Conservation (phyloP, 805 yeast species). For the Sugiyamaella smithiae region DNA sequence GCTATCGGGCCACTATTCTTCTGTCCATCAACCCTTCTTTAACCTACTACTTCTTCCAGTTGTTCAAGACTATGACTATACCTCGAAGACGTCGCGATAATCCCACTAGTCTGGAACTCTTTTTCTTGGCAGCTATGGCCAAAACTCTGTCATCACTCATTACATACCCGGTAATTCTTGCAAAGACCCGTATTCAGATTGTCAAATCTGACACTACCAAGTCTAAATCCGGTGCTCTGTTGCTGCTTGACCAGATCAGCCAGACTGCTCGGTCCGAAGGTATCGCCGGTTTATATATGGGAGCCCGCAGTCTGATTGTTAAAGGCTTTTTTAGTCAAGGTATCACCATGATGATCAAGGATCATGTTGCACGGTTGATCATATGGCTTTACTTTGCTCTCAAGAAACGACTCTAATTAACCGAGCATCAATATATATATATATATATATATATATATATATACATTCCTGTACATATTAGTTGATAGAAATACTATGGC, state of each 20-base stretch:
- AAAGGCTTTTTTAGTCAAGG: constrained; percentile 36
- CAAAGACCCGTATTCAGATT: constrained; percentile 68
- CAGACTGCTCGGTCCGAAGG: constrained; percentile 68
- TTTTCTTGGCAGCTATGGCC: constrained; percentile 63
- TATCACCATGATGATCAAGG: constrained; percentile 38
- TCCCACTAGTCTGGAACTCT: constrained; percentile 45
- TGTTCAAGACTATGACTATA: constrained; percentile 22
- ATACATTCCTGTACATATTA: too few relatives aligned
- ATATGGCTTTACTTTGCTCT: constrained; percentile 23
- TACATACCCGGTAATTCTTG: constrained; percentile 76
- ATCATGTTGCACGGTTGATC: constrained; percentile 33
- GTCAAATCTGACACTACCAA: not conserved
- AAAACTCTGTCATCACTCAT: constrained; percentile 63
- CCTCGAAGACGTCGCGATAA: constrained; percentile 27
- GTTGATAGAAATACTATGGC: not conserved
- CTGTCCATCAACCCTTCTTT: constrained; percentile 34
- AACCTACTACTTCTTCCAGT: constrained; percentile 35
- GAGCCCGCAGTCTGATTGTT: constrained; percentile 39
- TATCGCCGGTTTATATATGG: constrained; percentile 74
- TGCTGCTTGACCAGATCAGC: constrained; percentile 3
- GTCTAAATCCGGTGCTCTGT: not conserved
- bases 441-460: not conserved
- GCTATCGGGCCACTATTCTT: constrained; percentile 31
- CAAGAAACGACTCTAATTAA: not conserved
- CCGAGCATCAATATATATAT: not conserved